Base-by-base conservation (phyloP, 805 yeast genomes). In the Middelhovenomyces tepae region DNA sequence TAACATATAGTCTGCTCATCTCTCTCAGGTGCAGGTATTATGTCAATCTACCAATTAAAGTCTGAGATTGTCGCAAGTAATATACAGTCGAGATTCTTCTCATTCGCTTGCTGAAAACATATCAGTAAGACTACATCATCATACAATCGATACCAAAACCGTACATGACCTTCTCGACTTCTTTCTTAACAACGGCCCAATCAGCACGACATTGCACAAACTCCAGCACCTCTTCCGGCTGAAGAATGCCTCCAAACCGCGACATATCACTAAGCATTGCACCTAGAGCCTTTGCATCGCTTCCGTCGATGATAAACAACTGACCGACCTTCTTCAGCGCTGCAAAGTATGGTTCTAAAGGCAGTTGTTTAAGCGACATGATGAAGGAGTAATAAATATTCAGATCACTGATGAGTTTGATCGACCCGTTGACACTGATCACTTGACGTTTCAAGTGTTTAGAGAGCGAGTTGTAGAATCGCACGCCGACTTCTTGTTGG, bases 131-230 rank as follows among this genome's bases (percentile, higher is more conserved):
- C 57, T 53, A 78, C 60, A 69, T 60, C 26, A 84, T 61, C 0
- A 54, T 44, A 61, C 95, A 87, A 48, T 86, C 95, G 17, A 75
- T 80, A 5, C 62, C 86, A 26, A 89, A 65, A 0, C 98, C 97
- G 50, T 86, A 91, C 77, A 91, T 82, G n/a, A 84, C 87, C 53
- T 79, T 84, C 56, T 89, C 97, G 7, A 89, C 96, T 38, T 80
- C 81, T 40, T 69, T 65, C 44, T 75, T 78, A 17, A 89, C 80
- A 22, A 60, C 50, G 0, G 70, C 59, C 98, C 98, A 89, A 54
- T 89, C 98, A 22, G 76, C 69, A 36, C 98, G 65, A 40, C 94
- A 63, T 44, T 82, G 86, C 4, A 86, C 91, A 57, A 87, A 81
- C 51, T 84, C 94, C 48, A 84, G 82, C n/a, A 89, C 78, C 46